Base-by-base conservation (phyloP, 164 flowering plant species). In the Litsea cubeba region DNA sequence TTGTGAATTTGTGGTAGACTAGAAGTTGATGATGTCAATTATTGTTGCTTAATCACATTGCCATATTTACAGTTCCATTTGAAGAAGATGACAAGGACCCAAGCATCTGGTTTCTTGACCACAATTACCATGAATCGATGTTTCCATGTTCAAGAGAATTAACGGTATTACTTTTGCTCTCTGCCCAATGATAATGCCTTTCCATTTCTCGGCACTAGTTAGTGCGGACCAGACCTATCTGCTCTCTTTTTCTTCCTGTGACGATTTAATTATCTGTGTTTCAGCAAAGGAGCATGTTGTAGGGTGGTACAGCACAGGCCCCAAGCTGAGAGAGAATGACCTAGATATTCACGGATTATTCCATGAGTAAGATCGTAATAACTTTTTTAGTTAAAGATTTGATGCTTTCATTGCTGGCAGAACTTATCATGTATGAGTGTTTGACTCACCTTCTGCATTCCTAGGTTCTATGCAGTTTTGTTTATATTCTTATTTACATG, bases 221-320 rank as follows among this genome's bases (percentile, higher is more conserved):
- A 20, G 60, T 15, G n/a, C 12, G n/a, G 18, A 30, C 32, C n/a
- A 2, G 5, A 54, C 18, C 60, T 0, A 57, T 71, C 73, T 12
- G 23, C 46, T 62, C 32, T 20, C 54, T 30, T 71, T 35, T 71
- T 32, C 15, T 28, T 22, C 26, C 24, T 62, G 17, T 71, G 3
- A 60, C 54, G 35, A 62, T 51, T n/a, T 49, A 22, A 20, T 23
- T 73, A 30, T 12, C 14, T 70, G n/a, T 81, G 24, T 84, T 84
- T 64, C 89, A 96, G 98, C 99, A 30, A 96, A 94, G 90, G 99
- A 96, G 87, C 99, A 96, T 85, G 93, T 94, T n/a, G 92, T 96
- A 0, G 99, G 99, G 12, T 96, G 99, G 99, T 96, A 96, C 72
- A 96, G 98, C 75, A 94, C 99, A 3, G 98, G 98, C 11, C 99